Evolutionary conservation across 148 eudicot genomes (phyloP).

Genomic region (Salicornia ramosissima): DNA sequence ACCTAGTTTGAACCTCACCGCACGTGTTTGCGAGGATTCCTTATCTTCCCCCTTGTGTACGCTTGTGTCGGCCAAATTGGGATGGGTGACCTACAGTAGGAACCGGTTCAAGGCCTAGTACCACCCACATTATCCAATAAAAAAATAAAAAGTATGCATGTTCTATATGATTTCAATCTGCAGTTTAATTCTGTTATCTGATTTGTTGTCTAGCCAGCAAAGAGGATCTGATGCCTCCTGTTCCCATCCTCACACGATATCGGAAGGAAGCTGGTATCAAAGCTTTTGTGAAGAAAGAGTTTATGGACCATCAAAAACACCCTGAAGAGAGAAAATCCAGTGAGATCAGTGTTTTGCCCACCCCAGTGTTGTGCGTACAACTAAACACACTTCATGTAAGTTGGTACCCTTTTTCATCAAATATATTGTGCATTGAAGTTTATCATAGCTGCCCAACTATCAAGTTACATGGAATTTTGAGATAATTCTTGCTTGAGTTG

Average conservation of each 20-base stretch:
- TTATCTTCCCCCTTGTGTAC: too few species aligned
- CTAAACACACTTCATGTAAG: conserved; percentile 89
- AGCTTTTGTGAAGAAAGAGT: conserved; percentile 88
- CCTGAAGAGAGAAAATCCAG: conserved; percentile 74
- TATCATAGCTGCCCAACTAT: background rate
- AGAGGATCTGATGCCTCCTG: conserved; percentile 89
- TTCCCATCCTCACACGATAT: conserved; percentile 87
- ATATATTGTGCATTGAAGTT: conserved; percentile 1
- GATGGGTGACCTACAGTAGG: too few species aligned
- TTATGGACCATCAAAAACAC: conserved; percentile 61
- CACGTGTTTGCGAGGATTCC: too few species aligned
- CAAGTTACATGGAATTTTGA: background rate
- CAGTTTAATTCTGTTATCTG: conserved; percentile 14
- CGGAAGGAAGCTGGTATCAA: conserved; percentile 78
- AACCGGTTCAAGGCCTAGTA: too few species aligned
- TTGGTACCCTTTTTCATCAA: conserved; percentile 14
- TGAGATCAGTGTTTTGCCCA: conserved; percentile 68
- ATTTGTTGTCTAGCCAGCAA: conserved; percentile 56
- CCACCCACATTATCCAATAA: too few species aligned
- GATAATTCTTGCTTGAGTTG: background rate
- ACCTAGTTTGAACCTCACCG: too few species aligned
- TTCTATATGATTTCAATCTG: conserved; percentile 16
- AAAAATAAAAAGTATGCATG: too few species aligned
- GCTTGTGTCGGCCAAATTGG: too few species aligned
- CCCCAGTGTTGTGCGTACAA: conserved; percentile 83